Percentiles rank a stretch among this genome's conserved stretches.
These are phyloP conservation scores for Parastagonospora nodorum DNA, from an alignment of 2,329 filamentous ascomycete genomes.

Conservation along the genomic window DNA sequence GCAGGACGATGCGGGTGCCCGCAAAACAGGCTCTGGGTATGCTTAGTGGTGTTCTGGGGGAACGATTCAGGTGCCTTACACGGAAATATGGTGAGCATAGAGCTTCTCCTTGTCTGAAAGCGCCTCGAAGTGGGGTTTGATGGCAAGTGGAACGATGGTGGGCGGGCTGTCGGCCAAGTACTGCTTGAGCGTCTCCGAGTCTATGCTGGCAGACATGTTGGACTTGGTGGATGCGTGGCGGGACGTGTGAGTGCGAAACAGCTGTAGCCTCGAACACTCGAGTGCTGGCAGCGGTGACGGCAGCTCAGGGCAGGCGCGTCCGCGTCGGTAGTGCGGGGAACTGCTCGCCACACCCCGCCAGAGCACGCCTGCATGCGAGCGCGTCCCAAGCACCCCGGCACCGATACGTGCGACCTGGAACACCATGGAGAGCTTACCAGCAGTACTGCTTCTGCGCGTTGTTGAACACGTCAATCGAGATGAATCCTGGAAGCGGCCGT, in stretches of 20 bases:
- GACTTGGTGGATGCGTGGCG: not conserved
- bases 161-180: conserved; percentile 93
- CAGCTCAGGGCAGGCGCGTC: too few species aligned
- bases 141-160: conserved; percentile 82
- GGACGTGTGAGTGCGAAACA: not conserved
- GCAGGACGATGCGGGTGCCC: conserved; percentile 58
- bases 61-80: conserved; percentile 26
- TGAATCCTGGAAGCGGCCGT: too few species aligned
- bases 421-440: too few species aligned
- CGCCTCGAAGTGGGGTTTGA: conserved; percentile 89
- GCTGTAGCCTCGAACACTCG: not conserved
- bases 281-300: not conserved
- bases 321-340: too few species aligned
- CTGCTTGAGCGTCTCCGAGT: conserved; percentile 59
- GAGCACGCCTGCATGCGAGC: too few species aligned
- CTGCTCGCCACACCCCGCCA: too few species aligned
- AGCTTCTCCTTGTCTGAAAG: conserved; percentile 77
- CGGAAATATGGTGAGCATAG: conserved; percentile 74
- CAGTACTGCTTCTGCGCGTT: too few species aligned
- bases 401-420: too few species aligned
- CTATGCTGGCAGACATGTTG: conserved; percentile 45
- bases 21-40: conserved; percentile 51
- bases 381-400: too few species aligned
- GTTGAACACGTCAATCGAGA: too few species aligned
- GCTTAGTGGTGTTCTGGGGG: not conserved